phyloP scores from a whole-genome alignment of 441 rosid species.

The Flueggea neowawraea region DNA sequence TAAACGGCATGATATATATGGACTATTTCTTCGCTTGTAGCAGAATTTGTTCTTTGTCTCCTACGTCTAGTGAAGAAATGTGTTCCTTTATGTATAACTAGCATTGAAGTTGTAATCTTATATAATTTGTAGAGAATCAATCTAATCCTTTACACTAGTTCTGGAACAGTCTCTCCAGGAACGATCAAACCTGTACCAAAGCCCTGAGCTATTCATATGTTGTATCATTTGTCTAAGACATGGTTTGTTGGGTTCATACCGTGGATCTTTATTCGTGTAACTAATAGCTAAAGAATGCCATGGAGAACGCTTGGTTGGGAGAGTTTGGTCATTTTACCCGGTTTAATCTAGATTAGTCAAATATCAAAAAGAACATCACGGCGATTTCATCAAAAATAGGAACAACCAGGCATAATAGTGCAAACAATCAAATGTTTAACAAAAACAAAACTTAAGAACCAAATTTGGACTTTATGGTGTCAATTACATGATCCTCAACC shows the following conservation, averaged over 20 bases:
- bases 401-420: too few species aligned
- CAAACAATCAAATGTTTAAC: too few species aligned
- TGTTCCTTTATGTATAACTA: slow-evolving; percentile 5
- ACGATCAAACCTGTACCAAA: slow-evolving; percentile 1
- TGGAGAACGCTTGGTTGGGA: too few species aligned
- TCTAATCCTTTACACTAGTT: slow-evolving; percentile 19
- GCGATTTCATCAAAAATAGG: too few species aligned
- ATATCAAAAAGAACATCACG: too few species aligned
- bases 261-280: too few species aligned
- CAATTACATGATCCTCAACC: slow-evolving; percentile 22
- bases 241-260: too few species aligned
- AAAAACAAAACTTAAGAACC: slow-evolving; percentile 13
- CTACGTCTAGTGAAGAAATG: slow-evolving; percentile 13
- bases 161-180: slow-evolving; percentile 6
- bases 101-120: slow-evolving; percentile 18
- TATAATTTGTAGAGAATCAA: slow-evolving; percentile 24
- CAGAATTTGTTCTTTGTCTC: slow-evolving; percentile 9
- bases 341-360: too few species aligned
- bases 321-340: too few species aligned
- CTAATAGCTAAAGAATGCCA: too few species aligned
- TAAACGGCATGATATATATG: slow-evolving; percentile 13
- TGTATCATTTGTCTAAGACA: slow-evolving; percentile 7
- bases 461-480: slow-evolving; percentile 32
- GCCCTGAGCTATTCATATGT: slow-evolving; percentile 1
- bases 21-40: slow-evolving; percentile 1